Percentiles rank a stretch among this genome's conserved stretches.
Conservation (phyloP, 306 rosid species). For the Lablab purpureus region DNA sequence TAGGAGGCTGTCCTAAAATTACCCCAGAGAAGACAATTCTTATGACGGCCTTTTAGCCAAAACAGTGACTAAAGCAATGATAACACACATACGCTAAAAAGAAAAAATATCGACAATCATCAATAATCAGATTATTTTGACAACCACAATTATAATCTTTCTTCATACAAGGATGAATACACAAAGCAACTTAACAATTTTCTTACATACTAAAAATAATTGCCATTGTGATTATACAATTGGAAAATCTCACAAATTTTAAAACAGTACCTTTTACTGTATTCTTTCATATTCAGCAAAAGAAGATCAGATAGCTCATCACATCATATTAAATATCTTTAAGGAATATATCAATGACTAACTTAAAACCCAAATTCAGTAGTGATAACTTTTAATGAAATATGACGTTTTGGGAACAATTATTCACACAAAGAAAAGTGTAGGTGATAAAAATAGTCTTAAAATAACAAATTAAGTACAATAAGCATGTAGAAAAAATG, state of each 20-base stretch:
- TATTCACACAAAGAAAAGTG: background rate
- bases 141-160: background rate
- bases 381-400: background rate
- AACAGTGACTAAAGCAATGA: background rate
- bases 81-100: too few species aligned
- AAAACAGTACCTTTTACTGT: background rate
- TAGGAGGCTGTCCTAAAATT: background rate
- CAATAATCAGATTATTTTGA: too few species aligned
- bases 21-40: background rate
- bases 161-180: background rate
- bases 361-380: conserved; percentile 3
- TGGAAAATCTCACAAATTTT: background rate
- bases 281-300: conserved; percentile 3
- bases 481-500: conserved; percentile 7
- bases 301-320: background rate
- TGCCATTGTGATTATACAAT: background rate
- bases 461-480: conserved; percentile 15
- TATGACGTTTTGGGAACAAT: background rate
- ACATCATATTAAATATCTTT: background rate
- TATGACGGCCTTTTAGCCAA: background rate
- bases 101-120: too few species aligned
- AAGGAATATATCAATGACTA: background rate
- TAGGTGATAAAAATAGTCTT: background rate
- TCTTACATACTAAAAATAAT: background rate
- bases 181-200: background rate